Evolutionary conservation across 176 grass and related monocot genomes (phyloP).

Genomic region (Aegilops sharonensis): DNA sequence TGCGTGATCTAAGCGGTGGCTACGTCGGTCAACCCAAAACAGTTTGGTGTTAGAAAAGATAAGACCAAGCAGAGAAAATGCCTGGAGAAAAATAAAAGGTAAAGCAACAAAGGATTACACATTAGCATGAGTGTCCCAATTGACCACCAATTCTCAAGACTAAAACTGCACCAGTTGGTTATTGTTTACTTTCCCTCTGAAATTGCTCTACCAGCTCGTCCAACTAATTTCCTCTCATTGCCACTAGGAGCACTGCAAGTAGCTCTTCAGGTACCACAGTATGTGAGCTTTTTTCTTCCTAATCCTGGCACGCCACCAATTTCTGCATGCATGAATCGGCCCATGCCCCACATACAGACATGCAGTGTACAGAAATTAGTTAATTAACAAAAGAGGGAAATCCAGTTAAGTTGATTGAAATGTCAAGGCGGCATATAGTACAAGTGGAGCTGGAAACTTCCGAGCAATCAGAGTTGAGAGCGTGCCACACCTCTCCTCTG

Average conservation of each 20-base stretch:
- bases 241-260: background rate
- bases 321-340: background rate
- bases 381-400: background rate
- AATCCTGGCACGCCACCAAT: background rate
- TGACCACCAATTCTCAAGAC: slow-evolving; percentile 15
- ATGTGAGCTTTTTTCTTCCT: background rate
- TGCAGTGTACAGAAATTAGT: background rate
- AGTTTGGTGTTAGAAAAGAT: slow-evolving; percentile 12
- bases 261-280: background rate
- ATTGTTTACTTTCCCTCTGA: background rate
- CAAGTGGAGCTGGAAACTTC: slow-evolving; percentile 6
- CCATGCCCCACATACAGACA: background rate
- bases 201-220: background rate
- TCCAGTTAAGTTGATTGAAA: background rate
- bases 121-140: slow-evolving; percentile 14
- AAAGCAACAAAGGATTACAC: background rate
- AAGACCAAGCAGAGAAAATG: slow-evolving; percentile 13
- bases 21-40: background rate
- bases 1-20: background rate
- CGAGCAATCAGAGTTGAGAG: background rate
- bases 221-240: background rate
- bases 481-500: background rate
- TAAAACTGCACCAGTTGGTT: background rate
- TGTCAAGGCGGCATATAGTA: background rate
- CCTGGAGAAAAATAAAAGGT: slow-evolving; percentile 12